Base-by-base conservation (phyloP, 805 yeast species). In the Candida palmyrensis region DNA sequence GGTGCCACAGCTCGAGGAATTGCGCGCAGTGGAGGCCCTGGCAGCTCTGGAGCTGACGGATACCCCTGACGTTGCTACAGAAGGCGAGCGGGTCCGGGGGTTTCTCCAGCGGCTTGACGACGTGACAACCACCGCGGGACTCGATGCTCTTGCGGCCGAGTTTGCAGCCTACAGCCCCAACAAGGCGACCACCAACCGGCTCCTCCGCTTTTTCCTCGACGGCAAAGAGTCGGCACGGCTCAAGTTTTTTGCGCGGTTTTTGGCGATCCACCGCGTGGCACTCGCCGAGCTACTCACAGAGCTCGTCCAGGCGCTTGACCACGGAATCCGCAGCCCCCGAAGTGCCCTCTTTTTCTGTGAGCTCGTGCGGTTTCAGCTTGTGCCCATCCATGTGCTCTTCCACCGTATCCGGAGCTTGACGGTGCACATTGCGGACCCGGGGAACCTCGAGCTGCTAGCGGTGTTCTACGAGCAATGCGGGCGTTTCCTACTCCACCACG, bases 401-500 rank as follows among this genome's bases (percentile, higher is more conserved):
- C 89, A 87, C 53, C 82, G 81, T 49, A 68, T 88, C 29, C 67
- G 86, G 45, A 58, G 69, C 2, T 58, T 85, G 42, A 72, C 82
- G 2, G 47, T 75, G 35, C 71, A 72, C 33, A 47, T 70, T 13
- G 63, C 70, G 5, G 63, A 69, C 0, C 68, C 77, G 6, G 71
- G 72, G 39, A 84, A 82, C 49, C 70, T 84, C 37, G 95, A 83
- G 44, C 71, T 80, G 6, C 57, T 88, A 36, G 66, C 77, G 7
- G 68, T 79, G n/a, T 59, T 86, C 27, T 80, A 86, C 47, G 95
- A 88, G 45, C 65, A 75, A 23, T 71, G 85, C 44, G 95, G 95
- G 0, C 65, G 76, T 37, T 75, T 78, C 37, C 62, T 88, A 31
- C 51, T 82, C 27, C 60, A 73, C 40, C 70, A 66, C 17, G 69